These are phyloP conservation scores for Venturia effusa DNA, from an alignment of 2,329 filamentous ascomycete species.

Conservation along the genomic window DNA sequence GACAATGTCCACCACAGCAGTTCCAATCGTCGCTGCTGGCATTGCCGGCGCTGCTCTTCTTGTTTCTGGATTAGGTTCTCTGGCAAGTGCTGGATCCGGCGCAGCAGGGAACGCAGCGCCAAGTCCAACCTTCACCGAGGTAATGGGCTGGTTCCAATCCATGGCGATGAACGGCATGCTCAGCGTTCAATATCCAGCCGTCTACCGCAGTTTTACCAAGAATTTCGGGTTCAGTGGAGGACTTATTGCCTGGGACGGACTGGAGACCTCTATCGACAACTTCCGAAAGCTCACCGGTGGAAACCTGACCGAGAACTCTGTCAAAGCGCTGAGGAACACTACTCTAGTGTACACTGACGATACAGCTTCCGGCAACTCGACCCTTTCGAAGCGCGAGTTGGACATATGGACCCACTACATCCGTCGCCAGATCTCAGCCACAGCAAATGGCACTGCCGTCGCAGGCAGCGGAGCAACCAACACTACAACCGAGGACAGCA, in stretches of 20 bases:
- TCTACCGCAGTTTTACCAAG: slow-evolving; percentile 81
- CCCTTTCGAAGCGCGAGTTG: slow-evolving; percentile 10
- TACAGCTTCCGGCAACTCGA: slow-evolving; percentile 30
- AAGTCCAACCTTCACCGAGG: slow-evolving; percentile 76
- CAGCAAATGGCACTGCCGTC: slow-evolving; percentile 18
- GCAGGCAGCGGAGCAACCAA: slow-evolving; percentile 15
- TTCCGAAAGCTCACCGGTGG: slow-evolving; percentile 76
- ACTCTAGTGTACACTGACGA: slow-evolving; percentile 52
- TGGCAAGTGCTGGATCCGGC: slow-evolving; percentile 39
- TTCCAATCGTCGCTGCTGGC: slow-evolving; percentile 74
- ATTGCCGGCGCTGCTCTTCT: slow-evolving; percentile 75
- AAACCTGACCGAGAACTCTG: slow-evolving; percentile 71
- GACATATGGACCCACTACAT: slow-evolving; percentile 26
- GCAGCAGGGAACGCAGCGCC: slow-evolving; percentile 49
- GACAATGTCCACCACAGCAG: slow-evolving; percentile 60
- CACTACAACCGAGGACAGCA: slow-evolving; percentile 24
- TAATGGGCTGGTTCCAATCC: slow-evolving; percentile 82
- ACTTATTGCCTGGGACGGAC: slow-evolving; percentile 66
- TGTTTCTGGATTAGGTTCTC: slow-evolving; percentile 60
- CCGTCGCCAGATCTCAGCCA: slow-evolving; percentile 28
- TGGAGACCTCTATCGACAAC: slow-evolving; percentile 73
- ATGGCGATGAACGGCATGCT: slow-evolving; percentile 96
- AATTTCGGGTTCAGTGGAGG: slow-evolving; percentile 92
- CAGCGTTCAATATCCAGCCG: slow-evolving; percentile 73
- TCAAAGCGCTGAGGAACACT: slow-evolving; percentile 61